Conservation (phyloP, 495 filamentous ascomycete species). For the Chaetomidium leptoderma region DNA sequence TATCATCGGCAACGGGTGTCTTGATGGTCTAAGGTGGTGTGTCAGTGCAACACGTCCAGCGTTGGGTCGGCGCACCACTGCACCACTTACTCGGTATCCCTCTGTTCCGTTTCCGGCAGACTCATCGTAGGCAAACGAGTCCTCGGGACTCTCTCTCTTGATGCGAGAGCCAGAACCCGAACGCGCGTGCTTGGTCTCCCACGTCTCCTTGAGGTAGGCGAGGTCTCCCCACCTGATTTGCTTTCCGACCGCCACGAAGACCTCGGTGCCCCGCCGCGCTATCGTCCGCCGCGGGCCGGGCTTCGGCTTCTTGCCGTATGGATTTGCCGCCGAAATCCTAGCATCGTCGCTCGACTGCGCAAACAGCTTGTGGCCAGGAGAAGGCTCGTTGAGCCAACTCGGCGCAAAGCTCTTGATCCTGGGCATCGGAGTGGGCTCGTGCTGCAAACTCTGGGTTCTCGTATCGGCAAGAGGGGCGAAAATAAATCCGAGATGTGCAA, state of each 20-base stretch:
- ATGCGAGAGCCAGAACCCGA: slow-evolving; percentile 16
- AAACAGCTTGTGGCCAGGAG: slow-evolving; percentile 71
- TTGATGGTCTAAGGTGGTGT: slow-evolving; percentile 57
- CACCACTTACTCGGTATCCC: slow-evolving; percentile 45
- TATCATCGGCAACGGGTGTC: slow-evolving; percentile 66
- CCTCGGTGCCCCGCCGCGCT: slow-evolving; percentile 68
- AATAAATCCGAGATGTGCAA: neutral
- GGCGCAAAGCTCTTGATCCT: slow-evolving; percentile 77
- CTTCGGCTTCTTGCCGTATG: slow-evolving; percentile 37
- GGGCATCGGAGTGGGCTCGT: slow-evolving; percentile 53
- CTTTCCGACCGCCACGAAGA: slow-evolving; percentile 79
- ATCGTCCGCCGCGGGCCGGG: slow-evolving; percentile 62
- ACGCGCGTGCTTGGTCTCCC: slow-evolving; percentile 40
- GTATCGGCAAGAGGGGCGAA: neutral
- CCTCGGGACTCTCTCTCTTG: slow-evolving; percentile 33
- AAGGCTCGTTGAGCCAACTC: slow-evolving; percentile 71
- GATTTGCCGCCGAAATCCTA: slow-evolving; percentile 22
- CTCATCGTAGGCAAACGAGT: slow-evolving; percentile 31
- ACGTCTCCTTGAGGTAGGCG: slow-evolving; percentile 66
- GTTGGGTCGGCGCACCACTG: neutral
- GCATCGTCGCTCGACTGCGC: slow-evolving; percentile 33
- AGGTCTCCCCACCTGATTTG: slow-evolving; percentile 85
- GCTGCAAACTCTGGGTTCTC: neutral
- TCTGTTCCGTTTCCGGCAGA: slow-evolving; percentile 29
- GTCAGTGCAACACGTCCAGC: neutral